Conservation (phyloP, 371 early-diverging fungal species). For the Caulochytrium protostelioides region DNA sequence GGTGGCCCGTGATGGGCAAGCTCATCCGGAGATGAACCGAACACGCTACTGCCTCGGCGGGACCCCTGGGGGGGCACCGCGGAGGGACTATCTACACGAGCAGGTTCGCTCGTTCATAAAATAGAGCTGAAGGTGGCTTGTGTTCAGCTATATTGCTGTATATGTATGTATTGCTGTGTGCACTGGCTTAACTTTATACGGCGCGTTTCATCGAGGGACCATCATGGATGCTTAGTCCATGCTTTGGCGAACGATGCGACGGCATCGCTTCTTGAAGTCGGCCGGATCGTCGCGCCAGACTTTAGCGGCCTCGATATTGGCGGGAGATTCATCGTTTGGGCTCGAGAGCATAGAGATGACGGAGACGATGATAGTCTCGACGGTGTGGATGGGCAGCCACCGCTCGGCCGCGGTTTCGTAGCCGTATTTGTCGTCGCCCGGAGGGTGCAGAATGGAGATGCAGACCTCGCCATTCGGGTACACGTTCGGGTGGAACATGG, state of each 20-base stretch:
- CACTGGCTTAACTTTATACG: too few relatives aligned
- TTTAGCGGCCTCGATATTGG: constrained; percentile 65
- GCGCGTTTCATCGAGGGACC: too few relatives aligned
- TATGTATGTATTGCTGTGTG: too few relatives aligned
- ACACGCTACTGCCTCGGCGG: too few relatives aligned
- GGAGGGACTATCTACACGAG: too few relatives aligned
- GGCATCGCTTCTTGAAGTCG: constrained; percentile 46
- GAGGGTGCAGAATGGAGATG: constrained; percentile 58
- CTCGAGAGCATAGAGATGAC: constrained; percentile 72
- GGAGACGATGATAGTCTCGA: constrained; percentile 66
- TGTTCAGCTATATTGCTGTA: too few relatives aligned
- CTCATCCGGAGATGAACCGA: too few relatives aligned
- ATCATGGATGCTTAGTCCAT: too few relatives aligned
- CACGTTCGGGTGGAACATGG: constrained; percentile 50
- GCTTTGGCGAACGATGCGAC: constrained; percentile 32
- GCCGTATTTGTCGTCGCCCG: constrained; percentile 61
- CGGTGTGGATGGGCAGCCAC: constrained; percentile 88
- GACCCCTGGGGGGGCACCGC: too few relatives aligned
- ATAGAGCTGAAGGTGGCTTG: too few relatives aligned
- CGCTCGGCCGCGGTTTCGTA: constrained; percentile 74
- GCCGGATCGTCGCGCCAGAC: neutral
- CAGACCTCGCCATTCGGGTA: constrained; percentile 72
- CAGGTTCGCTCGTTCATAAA: too few relatives aligned
- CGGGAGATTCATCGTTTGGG: constrained; percentile 86
- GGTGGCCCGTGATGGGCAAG: too few relatives aligned